Base-by-base conservation (phyloP, 2,329 filamentous ascomycete species). In the Coniochaeta sp. region DNA sequence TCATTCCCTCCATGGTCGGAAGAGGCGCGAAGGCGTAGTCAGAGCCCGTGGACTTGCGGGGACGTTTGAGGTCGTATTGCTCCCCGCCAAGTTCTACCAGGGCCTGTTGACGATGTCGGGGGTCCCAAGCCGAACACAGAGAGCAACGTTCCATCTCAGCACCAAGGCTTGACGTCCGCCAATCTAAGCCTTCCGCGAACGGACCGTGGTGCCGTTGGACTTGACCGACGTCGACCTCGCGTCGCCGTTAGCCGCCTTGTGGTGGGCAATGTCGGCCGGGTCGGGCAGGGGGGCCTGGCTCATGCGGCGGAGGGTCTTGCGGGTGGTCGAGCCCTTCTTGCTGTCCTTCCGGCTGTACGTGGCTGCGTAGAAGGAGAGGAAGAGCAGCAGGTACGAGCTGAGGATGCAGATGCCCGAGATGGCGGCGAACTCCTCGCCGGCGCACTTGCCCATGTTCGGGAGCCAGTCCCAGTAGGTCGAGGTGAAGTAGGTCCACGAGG, bases 321-420 rank as follows among this genome's bases (percentile, higher is more conserved):
- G 93, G 70, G 90, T 90, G 68, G 88, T 92, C 69, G 83, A 81
- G 62, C 82, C 85, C 82, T 92, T 93, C 74, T 86, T 85, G n/a
- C n/a, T n/a, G 63, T 89, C 87, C 82, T 91, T 93, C 81, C 89
- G 90, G 30, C 34, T 56, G 81, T 99, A 99, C 63, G 93, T 99
- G 66, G 92, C 92, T 68, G 96, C 84, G 84, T 98, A 99, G 88
- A 99, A 99, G 58, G 89, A 93, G 79, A 99, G 96, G 87, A 99
- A 99, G 67, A 99, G 90, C 65, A 98, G 84, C 62, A 99, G 86
- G 85, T 98, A 99, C 34, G 91, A 96, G 78, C 86, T 93, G 72
- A 99, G 82, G 70, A 96, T 96, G 66, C 83, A 90, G 68, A 97
- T 96, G 68, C 93, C 93, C 62, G 93, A 84, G 71, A 97, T 91